Conservation (phyloP, 2,329 filamentous ascomycete species). For the Dichotomopilus funicola region DNA sequence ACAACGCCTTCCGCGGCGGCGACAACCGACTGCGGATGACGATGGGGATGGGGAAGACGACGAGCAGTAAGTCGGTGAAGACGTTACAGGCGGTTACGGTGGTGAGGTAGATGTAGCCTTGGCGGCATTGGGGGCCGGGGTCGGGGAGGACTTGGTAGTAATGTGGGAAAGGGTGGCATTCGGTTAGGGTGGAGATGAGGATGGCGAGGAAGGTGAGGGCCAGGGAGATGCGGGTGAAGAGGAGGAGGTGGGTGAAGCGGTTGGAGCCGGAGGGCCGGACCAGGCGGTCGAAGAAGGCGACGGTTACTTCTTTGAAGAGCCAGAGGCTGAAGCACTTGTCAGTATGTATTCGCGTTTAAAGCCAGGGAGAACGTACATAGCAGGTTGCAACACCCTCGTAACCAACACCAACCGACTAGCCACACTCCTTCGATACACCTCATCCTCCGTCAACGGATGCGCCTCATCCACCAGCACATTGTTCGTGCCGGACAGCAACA, state of each 20-base stretch:
- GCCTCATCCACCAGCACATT: slow-evolving; percentile 59
- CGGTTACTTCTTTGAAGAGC: slow-evolving; percentile 82
- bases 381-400: slow-evolving; percentile 76
- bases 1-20: slow-evolving; percentile 67
- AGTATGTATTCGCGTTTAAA: not conserved
- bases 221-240: slow-evolving; percentile 67
- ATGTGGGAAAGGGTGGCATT: slow-evolving; percentile 69
- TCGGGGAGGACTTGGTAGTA: slow-evolving; percentile 80
- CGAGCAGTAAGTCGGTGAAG: slow-evolving; percentile 78
- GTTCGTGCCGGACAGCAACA: slow-evolving; percentile 83
- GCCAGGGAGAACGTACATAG: slow-evolving; percentile 52
- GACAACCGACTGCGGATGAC: slow-evolving; percentile 72
- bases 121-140: slow-evolving; percentile 75
- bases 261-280: slow-evolving; percentile 69
- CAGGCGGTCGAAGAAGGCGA: slow-evolving; percentile 83
- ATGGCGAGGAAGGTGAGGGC: slow-evolving; percentile 70
- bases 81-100: slow-evolving; percentile 81
- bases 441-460: slow-evolving; percentile 35
- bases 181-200: slow-evolving; percentile 70
- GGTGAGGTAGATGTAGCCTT: slow-evolving; percentile 77
- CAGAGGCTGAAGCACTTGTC: slow-evolving; percentile 58
- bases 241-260: slow-evolving; percentile 63
- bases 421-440: slow-evolving; percentile 58
- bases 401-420: slow-evolving; percentile 76
- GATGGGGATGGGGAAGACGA: slow-evolving; percentile 84